Evolutionary conservation across 2,329 filamentous ascomycete genomes (phyloP), one percentile per base, ranked within the genome.

Genomic region (Epichloe bromicola): DNA sequence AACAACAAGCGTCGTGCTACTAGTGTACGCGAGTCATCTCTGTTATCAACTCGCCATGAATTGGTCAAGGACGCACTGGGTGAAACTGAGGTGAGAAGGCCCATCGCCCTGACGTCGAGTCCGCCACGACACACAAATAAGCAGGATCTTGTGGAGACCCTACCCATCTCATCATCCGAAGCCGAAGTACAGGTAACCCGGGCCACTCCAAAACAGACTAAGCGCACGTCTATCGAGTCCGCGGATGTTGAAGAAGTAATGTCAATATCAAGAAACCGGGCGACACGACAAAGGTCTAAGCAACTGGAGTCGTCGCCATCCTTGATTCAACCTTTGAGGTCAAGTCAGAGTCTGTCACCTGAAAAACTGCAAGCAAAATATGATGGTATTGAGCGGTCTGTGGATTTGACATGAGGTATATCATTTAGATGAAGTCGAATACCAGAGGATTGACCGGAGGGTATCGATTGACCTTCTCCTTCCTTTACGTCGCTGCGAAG

Each of bases 341-440:
- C 53, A 37, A 54, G 53, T 23, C 40, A 46, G 41, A 53, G 47
- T 26, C 6, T 23, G 15, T 49, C 44, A 36, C 40, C 51, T 11
- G 30, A 15, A 30, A 48, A 33, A n/a, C 12, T 17, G 26, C 23
- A 19, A 38, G 49, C 54, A 11, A 15, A 42, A 38, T 67, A 67
- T 51, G 62, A 64, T 46, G 65, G 65, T n/a, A 58, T 67, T 40
- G 65, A 66, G 20, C 56, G 58, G n/a, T 48, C 55, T 10, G 34
- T 55, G 12, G 57, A 58, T 39, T 34, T 55, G 36, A 58, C 52
- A 15, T 54, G 39, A 53, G n/a, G 43, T n/a, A 43, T 26, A n/a
- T 30, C n/a, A 26, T 34, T 41, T 34, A 3, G 8, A 17, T 10
- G 17, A 33, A 12, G 19, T n/a, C 8, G 44, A 8, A 12, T 8